phyloP scores from a whole-genome alignment of 2,329 filamentous ascomycete genomes.

The Nemania abortiva region DNA sequence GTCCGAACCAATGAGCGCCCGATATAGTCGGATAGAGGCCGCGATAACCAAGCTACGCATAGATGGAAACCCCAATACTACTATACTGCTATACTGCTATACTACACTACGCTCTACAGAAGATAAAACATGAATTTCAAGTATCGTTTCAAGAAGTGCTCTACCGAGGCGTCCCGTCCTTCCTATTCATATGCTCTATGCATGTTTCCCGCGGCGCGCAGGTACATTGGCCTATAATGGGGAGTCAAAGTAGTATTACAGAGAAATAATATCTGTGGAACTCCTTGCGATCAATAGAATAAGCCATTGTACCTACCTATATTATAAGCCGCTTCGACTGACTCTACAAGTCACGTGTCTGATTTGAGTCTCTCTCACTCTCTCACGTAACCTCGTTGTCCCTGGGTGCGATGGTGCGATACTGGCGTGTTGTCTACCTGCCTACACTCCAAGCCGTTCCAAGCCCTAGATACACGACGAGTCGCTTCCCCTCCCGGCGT shows the following conservation, averaged over 20 bases:
- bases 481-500: conserved; percentile 5
- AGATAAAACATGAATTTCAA: conserved; percentile 21
- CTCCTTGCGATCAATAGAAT: neutral
- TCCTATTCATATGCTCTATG: conserved; percentile 12
- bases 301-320: neutral
- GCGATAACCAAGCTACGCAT: conserved; percentile 19
- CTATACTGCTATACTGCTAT: neutral
- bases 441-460: conserved; percentile 10
- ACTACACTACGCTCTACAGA: neutral
- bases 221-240: conserved; percentile 13
- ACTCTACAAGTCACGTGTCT: conserved; percentile 30
- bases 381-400: neutral
- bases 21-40: neutral
- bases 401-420: conserved; percentile 8
- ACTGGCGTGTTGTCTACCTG: neutral
- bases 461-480: conserved; percentile 16
- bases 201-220: conserved; percentile 17
- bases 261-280: neutral
- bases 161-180: conserved; percentile 4
- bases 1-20: conserved; percentile 10
- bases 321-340: conserved; percentile 2
- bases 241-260: conserved; percentile 12
- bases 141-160: conserved; percentile 22
- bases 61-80: neutral
- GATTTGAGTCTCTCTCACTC: neutral